Conservation (phyloP, 2,329 filamentous ascomycete genomes). For the Dactylella cylindrospora region DNA sequence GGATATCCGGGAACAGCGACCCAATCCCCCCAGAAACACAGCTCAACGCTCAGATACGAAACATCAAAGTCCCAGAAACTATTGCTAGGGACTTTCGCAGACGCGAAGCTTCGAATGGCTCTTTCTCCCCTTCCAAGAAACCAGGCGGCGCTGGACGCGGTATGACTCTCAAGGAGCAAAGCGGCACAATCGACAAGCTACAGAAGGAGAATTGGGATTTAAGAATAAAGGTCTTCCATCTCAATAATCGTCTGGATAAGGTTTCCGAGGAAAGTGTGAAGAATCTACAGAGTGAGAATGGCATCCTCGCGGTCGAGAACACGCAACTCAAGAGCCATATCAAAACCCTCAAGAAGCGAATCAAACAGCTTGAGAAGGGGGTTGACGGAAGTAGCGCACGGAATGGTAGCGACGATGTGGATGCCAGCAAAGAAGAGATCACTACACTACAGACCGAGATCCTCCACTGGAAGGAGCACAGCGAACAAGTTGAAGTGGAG, state of each 20-base stretch:
- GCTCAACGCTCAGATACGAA: slow-evolving; percentile 84
- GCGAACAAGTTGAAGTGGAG: slow-evolving; percentile 80
- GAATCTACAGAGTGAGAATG: slow-evolving; percentile 97
- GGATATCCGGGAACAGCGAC: slow-evolving; percentile 54
- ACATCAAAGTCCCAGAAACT: slow-evolving; percentile 87
- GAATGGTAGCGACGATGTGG: slow-evolving; percentile 62
- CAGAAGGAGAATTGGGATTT: slow-evolving; percentile 98
- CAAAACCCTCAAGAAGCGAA: slow-evolving; percentile 74
- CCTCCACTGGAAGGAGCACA: slow-evolving; percentile 75
- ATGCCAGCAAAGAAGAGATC: slow-evolving; percentile 50
- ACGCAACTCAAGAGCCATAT: slow-evolving; percentile 88
- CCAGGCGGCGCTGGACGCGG: slow-evolving; percentile 58
- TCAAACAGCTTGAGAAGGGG: slow-evolving; percentile 84
- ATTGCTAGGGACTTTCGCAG: slow-evolving; percentile 82
- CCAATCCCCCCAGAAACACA: slow-evolving; percentile 77
- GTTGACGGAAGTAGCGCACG: slow-evolving; percentile 61
- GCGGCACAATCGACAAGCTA: slow-evolving; percentile 90
- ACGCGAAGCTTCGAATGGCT: slow-evolving; percentile 57
- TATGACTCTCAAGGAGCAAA: slow-evolving; percentile 93
- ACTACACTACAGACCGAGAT: slow-evolving; percentile 80
- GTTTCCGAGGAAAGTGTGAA: slow-evolving; percentile 94
- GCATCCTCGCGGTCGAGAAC: slow-evolving; percentile 87
- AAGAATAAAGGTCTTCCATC: slow-evolving; percentile 95
- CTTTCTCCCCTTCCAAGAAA: slow-evolving; percentile 63
- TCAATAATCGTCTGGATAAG: slow-evolving; percentile 89